These are phyloP conservation scores for Aaosphaeria pasadenensis DNA, from an alignment of 2,329 filamentous ascomycete species.

Conservation along the genomic window DNA sequence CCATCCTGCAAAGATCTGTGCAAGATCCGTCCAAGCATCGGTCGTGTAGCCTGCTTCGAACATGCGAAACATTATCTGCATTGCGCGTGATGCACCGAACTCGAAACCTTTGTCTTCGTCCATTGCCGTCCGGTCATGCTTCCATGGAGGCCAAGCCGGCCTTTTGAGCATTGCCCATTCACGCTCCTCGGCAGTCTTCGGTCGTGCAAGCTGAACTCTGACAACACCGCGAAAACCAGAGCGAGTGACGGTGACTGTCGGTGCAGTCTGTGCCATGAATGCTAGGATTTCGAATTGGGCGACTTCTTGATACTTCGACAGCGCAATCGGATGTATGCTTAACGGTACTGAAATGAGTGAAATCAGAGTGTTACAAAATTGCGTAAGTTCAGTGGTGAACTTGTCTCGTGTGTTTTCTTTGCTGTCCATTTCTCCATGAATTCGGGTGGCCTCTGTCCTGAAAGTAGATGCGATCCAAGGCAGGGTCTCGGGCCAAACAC, in stretches of 20 bases:
- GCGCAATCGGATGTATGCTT: constrained; percentile 48
- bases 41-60: constrained; percentile 57
- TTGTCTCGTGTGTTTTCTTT: constrained; percentile 4
- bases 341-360: constrained; percentile 48
- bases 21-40: constrained; percentile 52
- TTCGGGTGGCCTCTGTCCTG: constrained; percentile 16
- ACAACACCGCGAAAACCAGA: constrained; percentile 57
- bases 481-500: constrained; percentile 26
- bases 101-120: constrained; percentile 57
- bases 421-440: constrained; percentile 5
- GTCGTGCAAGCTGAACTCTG: constrained; percentile 56
- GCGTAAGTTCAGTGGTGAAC: constrained; percentile 25
- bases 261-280: constrained; percentile 55
- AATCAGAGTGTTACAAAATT: constrained; percentile 50
- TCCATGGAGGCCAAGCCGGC: constrained; percentile 64
- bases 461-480: constrained; percentile 30
- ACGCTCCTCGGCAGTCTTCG: constrained; percentile 54
- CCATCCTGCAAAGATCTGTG: constrained; percentile 58
- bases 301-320: constrained; percentile 49
- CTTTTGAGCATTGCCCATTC: constrained; percentile 60
- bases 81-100: constrained; percentile 57
- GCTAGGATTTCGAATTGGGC: constrained; percentile 57
- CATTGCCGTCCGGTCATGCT: constrained; percentile 58
- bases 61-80: constrained; percentile 55
- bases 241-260: constrained; percentile 55